Percentiles rank a stretch among this genome's conserved stretches.
Conservation (phyloP, 768 basidiomycete species). For the Fibroporia radiculosa region DNA sequence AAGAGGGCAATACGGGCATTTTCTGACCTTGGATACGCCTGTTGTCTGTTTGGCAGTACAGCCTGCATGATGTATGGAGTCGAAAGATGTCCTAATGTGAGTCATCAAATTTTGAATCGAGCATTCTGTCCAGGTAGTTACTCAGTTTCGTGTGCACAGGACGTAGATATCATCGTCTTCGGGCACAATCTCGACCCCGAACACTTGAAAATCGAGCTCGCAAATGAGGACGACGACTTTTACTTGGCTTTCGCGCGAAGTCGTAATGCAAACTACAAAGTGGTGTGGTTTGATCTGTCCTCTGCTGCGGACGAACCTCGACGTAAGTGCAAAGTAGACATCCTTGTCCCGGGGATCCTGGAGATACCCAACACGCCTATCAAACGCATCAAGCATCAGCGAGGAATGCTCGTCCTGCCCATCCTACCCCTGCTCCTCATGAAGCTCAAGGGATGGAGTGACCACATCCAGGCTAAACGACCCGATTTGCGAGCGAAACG, state of each 20-base stretch:
- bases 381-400: slow-evolving; percentile 4
- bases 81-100: too few relatives aligned
- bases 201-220: slow-evolving; percentile 32
- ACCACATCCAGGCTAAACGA: slow-evolving; percentile 23
- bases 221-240: slow-evolving; percentile 24
- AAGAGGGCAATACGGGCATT: too few relatives aligned
- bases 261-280: slow-evolving; percentile 32
- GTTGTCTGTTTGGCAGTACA: too few relatives aligned
- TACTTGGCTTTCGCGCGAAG: slow-evolving; percentile 31
- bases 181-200: slow-evolving; percentile 26
- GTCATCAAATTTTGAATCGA: too few relatives aligned
- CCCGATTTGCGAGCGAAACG: slow-evolving; percentile 28
- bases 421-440: slow-evolving; percentile 20
- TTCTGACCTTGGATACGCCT: too few relatives aligned
- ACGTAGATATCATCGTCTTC: slow-evolving; percentile 40
- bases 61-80: too few relatives aligned
- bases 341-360: slow-evolving; percentile 21
- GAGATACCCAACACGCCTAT: slow-evolving; percentile 18
- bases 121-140: too few relatives aligned
- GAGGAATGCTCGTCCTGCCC: slow-evolving; percentile 21
- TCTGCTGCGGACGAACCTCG: neutral
- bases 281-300: slow-evolving; percentile 31
- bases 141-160: too few relatives aligned
- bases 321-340: slow-evolving; percentile 21
- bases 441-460: slow-evolving; percentile 25